Evolutionary conservation across 2,329 filamentous ascomycete species (phyloP).

Genomic region (Beauveria rudraprayagi): DNA sequence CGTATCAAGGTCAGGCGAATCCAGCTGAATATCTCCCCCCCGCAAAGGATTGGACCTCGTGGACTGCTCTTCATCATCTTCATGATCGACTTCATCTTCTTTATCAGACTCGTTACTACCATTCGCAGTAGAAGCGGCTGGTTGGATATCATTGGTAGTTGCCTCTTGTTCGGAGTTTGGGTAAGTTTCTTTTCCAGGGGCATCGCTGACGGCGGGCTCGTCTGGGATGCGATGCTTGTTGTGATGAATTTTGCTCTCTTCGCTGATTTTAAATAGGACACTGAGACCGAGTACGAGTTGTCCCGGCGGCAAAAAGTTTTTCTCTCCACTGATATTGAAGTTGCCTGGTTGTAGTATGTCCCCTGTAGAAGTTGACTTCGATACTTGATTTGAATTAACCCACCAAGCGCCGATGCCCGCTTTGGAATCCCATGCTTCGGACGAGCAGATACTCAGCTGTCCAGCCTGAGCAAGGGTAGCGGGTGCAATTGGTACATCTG

Average conservation of each 20-base stretch:
- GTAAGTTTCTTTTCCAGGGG: slow-evolving; percentile 13
- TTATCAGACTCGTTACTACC: neutral
- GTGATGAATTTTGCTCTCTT: slow-evolving; percentile 76
- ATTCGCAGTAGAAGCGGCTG: neutral
- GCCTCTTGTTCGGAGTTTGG: neutral
- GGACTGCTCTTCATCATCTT: slow-evolving; percentile 16
- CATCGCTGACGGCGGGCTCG: slow-evolving; percentile 14
- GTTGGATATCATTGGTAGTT: neutral
- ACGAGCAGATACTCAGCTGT: slow-evolving; percentile 73
- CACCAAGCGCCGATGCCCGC: slow-evolving; percentile 94
- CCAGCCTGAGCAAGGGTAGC: slow-evolving; percentile 88
- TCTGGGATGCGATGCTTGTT: slow-evolving; percentile 52
- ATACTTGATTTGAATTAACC: slow-evolving; percentile 84
- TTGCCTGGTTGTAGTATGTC: slow-evolving; percentile 71
- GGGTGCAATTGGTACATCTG: slow-evolving; percentile 82
- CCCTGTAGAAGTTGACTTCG: slow-evolving; percentile 71
- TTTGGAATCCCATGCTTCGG: slow-evolving; percentile 91
- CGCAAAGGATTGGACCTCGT: slow-evolving; percentile 11
- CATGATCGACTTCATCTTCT: slow-evolving; percentile 12
- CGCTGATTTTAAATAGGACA: slow-evolving; percentile 79
- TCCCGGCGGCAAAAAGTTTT: slow-evolving; percentile 83
- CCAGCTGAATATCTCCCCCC: neutral
- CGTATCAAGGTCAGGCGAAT: neutral
- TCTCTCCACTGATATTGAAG: slow-evolving; percentile 77
- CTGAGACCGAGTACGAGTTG: slow-evolving; percentile 83